Conservation (phyloP, 2,329 filamentous ascomycete species). For the Canariomyces notabilis region DNA sequence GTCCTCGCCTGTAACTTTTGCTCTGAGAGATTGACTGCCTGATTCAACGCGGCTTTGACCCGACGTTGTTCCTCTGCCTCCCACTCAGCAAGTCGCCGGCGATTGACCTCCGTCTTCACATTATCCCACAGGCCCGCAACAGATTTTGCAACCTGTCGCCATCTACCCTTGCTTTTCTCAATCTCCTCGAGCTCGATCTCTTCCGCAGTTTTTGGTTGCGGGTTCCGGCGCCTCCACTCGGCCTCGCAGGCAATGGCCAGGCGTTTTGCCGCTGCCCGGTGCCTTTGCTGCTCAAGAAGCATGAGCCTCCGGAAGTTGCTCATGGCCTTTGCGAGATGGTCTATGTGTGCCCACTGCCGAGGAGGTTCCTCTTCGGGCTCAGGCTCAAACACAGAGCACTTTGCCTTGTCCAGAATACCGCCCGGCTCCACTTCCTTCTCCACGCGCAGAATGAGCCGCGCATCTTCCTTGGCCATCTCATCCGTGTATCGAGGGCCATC, state of each 20-base stretch:
- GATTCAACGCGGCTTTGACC: constrained; percentile 64
- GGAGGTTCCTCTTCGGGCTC: constrained; percentile 69
- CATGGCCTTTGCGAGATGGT: constrained; percentile 77
- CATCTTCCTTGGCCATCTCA: constrained; percentile 63
- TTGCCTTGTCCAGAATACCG: constrained; percentile 64
- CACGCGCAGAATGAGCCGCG: constrained; percentile 61
- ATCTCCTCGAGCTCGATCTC: constrained; percentile 76
- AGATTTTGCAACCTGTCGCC: constrained; percentile 63
- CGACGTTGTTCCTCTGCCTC: constrained; percentile 60
- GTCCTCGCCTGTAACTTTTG: constrained; percentile 61
- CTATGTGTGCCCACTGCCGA: constrained; percentile 77
- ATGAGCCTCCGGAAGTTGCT: constrained; percentile 77
- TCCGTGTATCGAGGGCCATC: constrained; percentile 55
- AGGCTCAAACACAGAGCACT: constrained; percentile 67
- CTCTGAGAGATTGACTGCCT: constrained; percentile 67
- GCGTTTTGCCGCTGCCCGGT: constrained; percentile 71
- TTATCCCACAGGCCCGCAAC: constrained; percentile 59
- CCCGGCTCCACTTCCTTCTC: constrained; percentile 69
- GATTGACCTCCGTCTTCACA: constrained; percentile 57
- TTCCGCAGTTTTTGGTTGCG: constrained; percentile 69
- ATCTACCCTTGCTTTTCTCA: constrained; percentile 61
- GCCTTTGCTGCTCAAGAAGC: constrained; percentile 70
- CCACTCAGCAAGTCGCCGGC: constrained; percentile 55
- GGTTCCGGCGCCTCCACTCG: constrained; percentile 60
- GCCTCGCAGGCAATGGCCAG: constrained; percentile 74